Base-by-base conservation (phyloP, 2,329 filamentous ascomycete species). In the Ceratocystis destructans region DNA sequence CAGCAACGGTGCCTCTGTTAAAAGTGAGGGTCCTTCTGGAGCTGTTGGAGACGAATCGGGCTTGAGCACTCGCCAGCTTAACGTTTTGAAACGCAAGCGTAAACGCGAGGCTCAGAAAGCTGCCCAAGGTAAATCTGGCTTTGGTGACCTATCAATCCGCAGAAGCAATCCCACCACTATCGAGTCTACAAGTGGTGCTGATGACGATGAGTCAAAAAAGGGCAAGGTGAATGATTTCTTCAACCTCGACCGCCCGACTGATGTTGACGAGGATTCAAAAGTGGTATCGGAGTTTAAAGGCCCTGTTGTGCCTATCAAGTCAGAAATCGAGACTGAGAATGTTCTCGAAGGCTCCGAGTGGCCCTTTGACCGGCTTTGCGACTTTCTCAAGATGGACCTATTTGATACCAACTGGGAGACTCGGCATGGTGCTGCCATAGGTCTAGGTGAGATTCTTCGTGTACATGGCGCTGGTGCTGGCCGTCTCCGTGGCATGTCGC, bases 201-300 rank as follows among this genome's bases (percentile, higher is more conserved):
- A 82, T 0, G 71, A 74, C 22, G 82, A 83, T 57, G 71, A 72
- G 25, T 82, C 84, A n/a, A 71, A 75, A 0, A 84, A 82, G 70
- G 83, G 82, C 70, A 84, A 85, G 71, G 79, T 85, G 71, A 79
- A 83, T 22, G 94, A 99, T 71, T 97, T 96, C 75, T 96, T 99
- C 76, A 95, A 85, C 37, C 81, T 96, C 17, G 93, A 96, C 20
- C 84, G 90, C 63, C 84, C 85, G 20, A 79, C 83, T 44, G 87
- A 89, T 55, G 82, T 87, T 2, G 92, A 97, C 69, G 94, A 99
- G 73, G 90, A 96, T 61, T 86, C 86, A 4, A 96, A 96, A 73
- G 85, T 99, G 17, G 88, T 97, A 31, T 90, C 91, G 57, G 94
- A 99, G 73, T 97, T 96, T 79, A 97, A 97, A 74, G 95, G 94